Evolutionary conservation across 1,284 basidiomycete species (phyloP).

Genomic region (Boletellus dicymbophilus): DNA sequence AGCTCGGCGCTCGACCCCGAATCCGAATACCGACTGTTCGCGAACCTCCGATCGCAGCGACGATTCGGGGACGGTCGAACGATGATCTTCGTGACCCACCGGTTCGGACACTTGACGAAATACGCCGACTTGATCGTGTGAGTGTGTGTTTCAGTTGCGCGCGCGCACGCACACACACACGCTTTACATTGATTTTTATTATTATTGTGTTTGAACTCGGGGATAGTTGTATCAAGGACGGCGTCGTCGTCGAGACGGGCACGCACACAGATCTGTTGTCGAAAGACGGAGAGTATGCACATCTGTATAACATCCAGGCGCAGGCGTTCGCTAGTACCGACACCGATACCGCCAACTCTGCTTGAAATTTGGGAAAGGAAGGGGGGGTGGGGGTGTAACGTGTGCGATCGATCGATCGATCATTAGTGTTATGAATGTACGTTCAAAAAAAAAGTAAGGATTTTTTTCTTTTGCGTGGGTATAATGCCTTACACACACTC

Average conservation of each 20-base stretch:
- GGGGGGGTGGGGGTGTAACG: too few species aligned
- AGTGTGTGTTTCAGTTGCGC: constrained; percentile 9
- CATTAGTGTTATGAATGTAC: too few species aligned
- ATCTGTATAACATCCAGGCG: constrained; percentile 55
- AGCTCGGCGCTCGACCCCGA: constrained; percentile 55
- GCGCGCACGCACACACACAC: too few species aligned
- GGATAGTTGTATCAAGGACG: constrained; percentile 65
- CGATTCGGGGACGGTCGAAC: constrained; percentile 61
- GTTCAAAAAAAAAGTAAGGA: too few species aligned
- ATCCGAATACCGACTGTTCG: constrained; percentile 51
- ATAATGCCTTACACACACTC: too few species aligned
- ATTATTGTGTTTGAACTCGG: too few species aligned
- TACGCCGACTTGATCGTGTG: constrained; percentile 65
- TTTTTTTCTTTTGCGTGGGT: too few species aligned
- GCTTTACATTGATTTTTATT: too few species aligned
- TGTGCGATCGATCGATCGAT: too few species aligned
- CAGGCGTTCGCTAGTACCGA: too few species aligned
- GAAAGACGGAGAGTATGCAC: constrained; percentile 49
- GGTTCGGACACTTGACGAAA: constrained; percentile 66
- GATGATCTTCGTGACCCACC: constrained; percentile 69
- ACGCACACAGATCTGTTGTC: constrained; percentile 53
- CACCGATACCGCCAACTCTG: too few species aligned
- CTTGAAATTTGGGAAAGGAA: too few species aligned
- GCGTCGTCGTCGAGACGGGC: constrained; percentile 51
- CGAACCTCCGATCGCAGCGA: constrained; percentile 47